Evolutionary conservation across 176 grass and related monocot genomes (phyloP), one percentile per base, ranked within the genome.

Genomic region (Echinochloa phyllopogon): DNA sequence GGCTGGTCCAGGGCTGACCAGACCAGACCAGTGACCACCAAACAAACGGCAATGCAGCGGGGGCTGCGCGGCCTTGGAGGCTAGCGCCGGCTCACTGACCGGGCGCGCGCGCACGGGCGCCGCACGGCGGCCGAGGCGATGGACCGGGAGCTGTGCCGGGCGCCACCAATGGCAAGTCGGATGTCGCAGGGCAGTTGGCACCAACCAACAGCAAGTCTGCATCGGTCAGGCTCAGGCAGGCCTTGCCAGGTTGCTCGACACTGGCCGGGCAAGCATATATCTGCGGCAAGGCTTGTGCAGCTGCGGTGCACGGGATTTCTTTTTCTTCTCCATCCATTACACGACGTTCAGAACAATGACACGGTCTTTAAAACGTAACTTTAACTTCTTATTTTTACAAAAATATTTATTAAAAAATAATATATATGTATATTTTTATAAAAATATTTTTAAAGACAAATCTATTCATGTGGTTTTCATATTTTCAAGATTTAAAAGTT

Each of bases 201-300:
- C 78, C 71, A 69, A 50, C 51, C 62, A 76, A 27, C 69, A 49
- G 6, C 25, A 5, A 41, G 78, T 33, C 29, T 33, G 29, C 71
- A 68, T 82, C 77, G 15, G 24, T n/a, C 69, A 81, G 69, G 18
- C 49, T n/a, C 69, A 81, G 69, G 18, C 49, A 74, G 47, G 18
- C 7, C 6, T 25, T 5, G 69, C 77, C 50, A n/a, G 50, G 72
- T 17, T 12, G 9, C 20, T 10, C 29, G 58, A 44, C 66, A 8
- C 39, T 43, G 12, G 55, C 52, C 20, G 52, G 6, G 17, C 14
- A 51, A 33, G 29, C 29, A 33, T n/a, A n/a, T n/a, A n/a, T 33
- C 29, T 33, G 29, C 29, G 29, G 29, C 29, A 33, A 33, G 29
- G 29, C 29, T 33, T 49, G 47, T 49, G 47, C 47, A 3, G 53